A percentile compares a stretch with the other conserved stretches of the same genome.
Evolutionary conservation across 768 basidiomycete species (phyloP).

Genomic region (Lactarius deliciosus): DNA sequence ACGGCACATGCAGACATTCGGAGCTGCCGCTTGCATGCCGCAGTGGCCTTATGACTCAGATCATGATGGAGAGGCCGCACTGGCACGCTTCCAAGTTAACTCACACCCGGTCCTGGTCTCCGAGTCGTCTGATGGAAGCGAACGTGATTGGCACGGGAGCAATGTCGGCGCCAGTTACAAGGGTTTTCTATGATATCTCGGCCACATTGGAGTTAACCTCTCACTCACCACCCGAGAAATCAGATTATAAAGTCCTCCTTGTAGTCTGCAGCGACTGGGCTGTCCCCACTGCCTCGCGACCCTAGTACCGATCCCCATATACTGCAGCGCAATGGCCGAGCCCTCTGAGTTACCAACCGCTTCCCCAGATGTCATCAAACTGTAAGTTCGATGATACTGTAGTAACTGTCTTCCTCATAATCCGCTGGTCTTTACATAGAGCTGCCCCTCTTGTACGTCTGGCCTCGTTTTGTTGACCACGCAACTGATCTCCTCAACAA

Average conservation of each 20-base stretch:
- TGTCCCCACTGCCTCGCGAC: neutral
- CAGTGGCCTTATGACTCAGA: too few relatives aligned
- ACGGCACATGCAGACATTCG: too few relatives aligned
- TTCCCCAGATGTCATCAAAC: neutral
- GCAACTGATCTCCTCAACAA: neutral
- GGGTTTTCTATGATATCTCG: neutral
- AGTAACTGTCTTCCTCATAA: neutral
- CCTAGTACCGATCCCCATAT: neutral
- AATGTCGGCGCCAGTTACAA: too few relatives aligned
- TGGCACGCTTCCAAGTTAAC: too few relatives aligned
- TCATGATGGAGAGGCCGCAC: too few relatives aligned
- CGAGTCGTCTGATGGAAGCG: too few relatives aligned
- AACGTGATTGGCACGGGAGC: too few relatives aligned
- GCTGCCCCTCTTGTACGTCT: neutral
- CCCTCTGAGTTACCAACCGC: neutral
- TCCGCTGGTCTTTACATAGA: neutral
- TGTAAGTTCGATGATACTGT: neutral
- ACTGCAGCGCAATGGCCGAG: neutral
- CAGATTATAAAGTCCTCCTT: neutral
- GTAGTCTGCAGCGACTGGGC: neutral
- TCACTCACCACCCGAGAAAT: neutral
- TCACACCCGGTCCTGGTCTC: too few relatives aligned
- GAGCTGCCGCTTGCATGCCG: too few relatives aligned
- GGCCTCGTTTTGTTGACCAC: neutral
- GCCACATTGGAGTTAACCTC: neutral